A percentile compares a stretch with the other conserved stretches of the same genome.
These are phyloP conservation scores for Oryza officinalis DNA, from an alignment of 176 grass and related monocot genomes.

Conservation along the genomic window DNA sequence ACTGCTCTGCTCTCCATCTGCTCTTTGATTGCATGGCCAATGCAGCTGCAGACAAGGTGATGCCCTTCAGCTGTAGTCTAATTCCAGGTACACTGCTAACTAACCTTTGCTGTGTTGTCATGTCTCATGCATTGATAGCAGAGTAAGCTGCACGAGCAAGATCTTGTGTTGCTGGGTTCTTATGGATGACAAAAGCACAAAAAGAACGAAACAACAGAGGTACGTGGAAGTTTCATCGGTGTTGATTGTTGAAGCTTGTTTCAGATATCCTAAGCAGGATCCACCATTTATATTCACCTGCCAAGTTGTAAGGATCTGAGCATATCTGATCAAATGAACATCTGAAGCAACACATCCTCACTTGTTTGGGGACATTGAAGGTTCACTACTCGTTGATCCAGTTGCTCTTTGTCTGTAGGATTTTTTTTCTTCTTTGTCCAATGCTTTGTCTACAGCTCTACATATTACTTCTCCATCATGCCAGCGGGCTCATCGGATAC, in stretches of 20 bases:
- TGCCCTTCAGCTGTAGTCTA: not conserved
- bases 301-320: not conserved
- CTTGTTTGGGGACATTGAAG: not conserved
- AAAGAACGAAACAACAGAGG: not conserved
- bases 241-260: constrained; percentile 9
- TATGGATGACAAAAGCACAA: not conserved
- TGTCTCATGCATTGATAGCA: constrained; percentile 36
- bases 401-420: not conserved
- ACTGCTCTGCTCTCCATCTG: not conserved
- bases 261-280: constrained; percentile 23
- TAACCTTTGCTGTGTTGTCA: constrained; percentile 34
- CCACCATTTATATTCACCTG: constrained; percentile 14
- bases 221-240: constrained; percentile 36
- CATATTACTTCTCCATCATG: not conserved
- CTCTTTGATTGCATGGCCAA: constrained; percentile 20
- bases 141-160: constrained; percentile 27
- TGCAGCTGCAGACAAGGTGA: not conserved
- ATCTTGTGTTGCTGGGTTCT: constrained; percentile 20
- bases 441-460: not conserved
- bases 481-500: not conserved
- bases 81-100: not conserved
- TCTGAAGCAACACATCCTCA: not conserved
- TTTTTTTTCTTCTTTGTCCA: not conserved
- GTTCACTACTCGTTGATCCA: not conserved
- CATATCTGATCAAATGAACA: constrained; percentile 2